Evolutionary conservation across 2,329 filamentous ascomycete genomes (phyloP), one percentile per base, ranked within the genome.

Genomic region (Botrytis byssoidea): DNA sequence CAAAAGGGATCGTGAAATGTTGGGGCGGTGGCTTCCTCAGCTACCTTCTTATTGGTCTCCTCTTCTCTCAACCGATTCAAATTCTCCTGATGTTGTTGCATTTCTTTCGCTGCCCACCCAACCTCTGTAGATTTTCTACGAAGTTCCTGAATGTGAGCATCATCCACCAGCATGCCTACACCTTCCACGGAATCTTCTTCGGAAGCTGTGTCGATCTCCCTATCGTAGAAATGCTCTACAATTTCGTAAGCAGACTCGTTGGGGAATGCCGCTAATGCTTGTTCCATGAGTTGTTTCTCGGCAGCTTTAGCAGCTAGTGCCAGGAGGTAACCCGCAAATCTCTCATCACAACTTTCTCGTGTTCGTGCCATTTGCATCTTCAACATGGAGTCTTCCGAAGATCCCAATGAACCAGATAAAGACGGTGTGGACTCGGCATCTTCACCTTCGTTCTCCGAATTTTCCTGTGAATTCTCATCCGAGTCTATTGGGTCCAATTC

Each of bases 281-380:
- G 91, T 89, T 83, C 94, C 75, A 92, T 90, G 76, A 98, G 85
- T 81, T 95, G 92, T 79, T 91, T 90, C 81, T 96, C 91, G 14
- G 92, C 93, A 79, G 94, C 91, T 79, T 90, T 91, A 69, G 93
- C 93, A 61, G 94, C 93, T 73, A 97, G 85, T 73, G 92, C 90
- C 74, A 97, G 87, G 72, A 97, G 84, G 81, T 95, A 95, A 55
- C 91, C 90, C 70, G 92, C 90, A 77, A 93, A 92, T 76, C 89
- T 88, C 75, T 93, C 92, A 79, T 96, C 93, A 76, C 92, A 91
- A 73, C 87, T 94, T 86, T 85, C 92, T 82, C 84, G 90, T 86
- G 74, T 88, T 86, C 76, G 85, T 84, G 81, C 88, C 83, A 81
- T 74, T 74, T 81, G 79, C 75, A 80, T 74, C 72, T 75, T 78